Evolutionary conservation across 768 basidiomycete species (phyloP).

Genomic region (Xerocomellus intermedius): DNA sequence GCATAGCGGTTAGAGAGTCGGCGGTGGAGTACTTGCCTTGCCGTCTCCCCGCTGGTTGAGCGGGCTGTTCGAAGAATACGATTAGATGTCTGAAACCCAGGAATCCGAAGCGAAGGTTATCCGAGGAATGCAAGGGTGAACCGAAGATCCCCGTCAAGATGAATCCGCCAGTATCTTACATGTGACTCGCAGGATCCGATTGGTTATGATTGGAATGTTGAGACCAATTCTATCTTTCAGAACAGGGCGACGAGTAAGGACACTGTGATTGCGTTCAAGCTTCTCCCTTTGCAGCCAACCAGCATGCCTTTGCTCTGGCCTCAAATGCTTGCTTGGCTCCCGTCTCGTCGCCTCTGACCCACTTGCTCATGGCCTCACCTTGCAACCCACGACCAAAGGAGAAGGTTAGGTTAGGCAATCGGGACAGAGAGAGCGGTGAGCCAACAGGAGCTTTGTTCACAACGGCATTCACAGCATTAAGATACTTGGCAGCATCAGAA

Average conservation of each 20-base stretch:
- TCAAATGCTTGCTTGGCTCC: slow-evolving; percentile 40
- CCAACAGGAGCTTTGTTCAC: slow-evolving; percentile 32
- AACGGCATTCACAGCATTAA: slow-evolving; percentile 41
- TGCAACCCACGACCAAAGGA: slow-evolving; percentile 52
- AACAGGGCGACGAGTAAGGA: not conserved
- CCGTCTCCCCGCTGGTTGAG: not conserved
- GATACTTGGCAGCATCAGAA: slow-evolving; percentile 39
- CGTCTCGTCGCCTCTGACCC: slow-evolving; percentile 45
- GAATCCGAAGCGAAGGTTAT: too few species aligned
- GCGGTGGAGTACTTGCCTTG: not conserved
- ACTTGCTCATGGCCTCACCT: slow-evolving; percentile 46
- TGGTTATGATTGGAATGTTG: not conserved
- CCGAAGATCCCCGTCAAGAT: not conserved
- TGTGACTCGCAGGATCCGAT: not conserved
- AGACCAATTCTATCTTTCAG: not conserved
- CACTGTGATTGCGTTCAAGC: not conserved
- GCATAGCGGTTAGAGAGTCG: not conserved
- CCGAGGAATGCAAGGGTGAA: not conserved
- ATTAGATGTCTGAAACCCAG: not conserved
- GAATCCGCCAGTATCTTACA: not conserved
- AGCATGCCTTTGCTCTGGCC: slow-evolving; percentile 44
- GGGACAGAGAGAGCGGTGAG: slow-evolving; percentile 34
- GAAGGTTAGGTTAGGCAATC: slow-evolving; percentile 46
- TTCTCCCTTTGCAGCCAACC: slow-evolving; percentile 40
- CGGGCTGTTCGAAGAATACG: not conserved